Evolutionary conservation across 2,329 filamentous ascomycete species (phyloP).

Genomic region (Curvularia eragrostidis): DNA sequence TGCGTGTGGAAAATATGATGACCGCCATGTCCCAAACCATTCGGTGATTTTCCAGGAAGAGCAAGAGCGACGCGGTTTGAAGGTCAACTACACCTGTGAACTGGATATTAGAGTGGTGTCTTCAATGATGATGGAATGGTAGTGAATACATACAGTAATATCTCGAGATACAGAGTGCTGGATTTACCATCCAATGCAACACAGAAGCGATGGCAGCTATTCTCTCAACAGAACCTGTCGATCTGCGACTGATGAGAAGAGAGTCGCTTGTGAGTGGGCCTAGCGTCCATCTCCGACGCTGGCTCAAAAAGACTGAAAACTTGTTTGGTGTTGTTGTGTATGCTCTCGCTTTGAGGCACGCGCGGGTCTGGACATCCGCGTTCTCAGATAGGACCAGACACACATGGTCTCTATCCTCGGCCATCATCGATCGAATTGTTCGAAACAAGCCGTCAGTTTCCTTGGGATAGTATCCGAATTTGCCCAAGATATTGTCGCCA

Average conservation of each 20-base stretch:
- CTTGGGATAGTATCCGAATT: slow-evolving; percentile 10
- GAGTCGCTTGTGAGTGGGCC: slow-evolving; percentile 13
- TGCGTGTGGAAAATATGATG: neutral
- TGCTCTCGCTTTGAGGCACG: slow-evolving; percentile 8
- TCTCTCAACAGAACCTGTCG: slow-evolving; percentile 11
- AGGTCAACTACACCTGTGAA: neutral
- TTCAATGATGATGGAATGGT: neutral
- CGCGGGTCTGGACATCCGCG: slow-evolving; percentile 7
- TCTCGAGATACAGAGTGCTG: slow-evolving; percentile 5
- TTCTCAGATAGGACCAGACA: slow-evolving; percentile 11
- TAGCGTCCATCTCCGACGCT: slow-evolving; percentile 12
- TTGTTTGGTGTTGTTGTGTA: slow-evolving; percentile 2
- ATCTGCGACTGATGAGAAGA: slow-evolving; percentile 6
- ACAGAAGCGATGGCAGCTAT: slow-evolving; percentile 7
- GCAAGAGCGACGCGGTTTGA: neutral
- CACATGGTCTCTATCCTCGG: slow-evolving; percentile 13
- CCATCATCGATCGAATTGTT: slow-evolving; percentile 12
- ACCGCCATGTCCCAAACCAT: slow-evolving; percentile 2
- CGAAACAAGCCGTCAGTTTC: slow-evolving; percentile 10
- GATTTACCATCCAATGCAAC: slow-evolving; percentile 4
- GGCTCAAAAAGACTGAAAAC: slow-evolving; percentile 11
- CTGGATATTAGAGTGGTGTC: neutral
- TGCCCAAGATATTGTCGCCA: slow-evolving; percentile 7
- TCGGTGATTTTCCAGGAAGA: slow-evolving; percentile 2
- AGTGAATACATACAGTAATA: slow-evolving; percentile 6